phyloP scores from a whole-genome alignment of 208 protist species.

The Angomonas ambiguus region DNA sequence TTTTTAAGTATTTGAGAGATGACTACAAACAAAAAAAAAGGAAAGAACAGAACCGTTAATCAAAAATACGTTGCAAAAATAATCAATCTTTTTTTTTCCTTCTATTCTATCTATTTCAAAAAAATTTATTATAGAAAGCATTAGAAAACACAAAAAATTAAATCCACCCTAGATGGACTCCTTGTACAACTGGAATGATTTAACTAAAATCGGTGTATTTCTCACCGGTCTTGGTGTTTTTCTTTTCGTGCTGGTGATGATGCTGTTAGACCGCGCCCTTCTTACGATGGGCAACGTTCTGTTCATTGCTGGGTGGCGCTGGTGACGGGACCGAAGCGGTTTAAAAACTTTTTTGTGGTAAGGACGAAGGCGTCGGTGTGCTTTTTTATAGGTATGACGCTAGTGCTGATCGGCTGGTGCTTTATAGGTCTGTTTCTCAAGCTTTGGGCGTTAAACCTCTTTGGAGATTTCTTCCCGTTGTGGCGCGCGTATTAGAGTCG shows the following conservation, averaged over 20 bases:
- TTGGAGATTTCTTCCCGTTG: conserved; percentile 91
- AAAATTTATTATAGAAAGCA: background rate
- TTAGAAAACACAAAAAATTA: conserved; percentile 5
- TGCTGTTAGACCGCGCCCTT: conserved; percentile 80
- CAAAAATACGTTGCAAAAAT: too few species aligned
- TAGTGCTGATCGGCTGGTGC: conserved; percentile 77
- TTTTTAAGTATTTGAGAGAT: too few species aligned
- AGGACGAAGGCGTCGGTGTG: conserved; percentile 65
- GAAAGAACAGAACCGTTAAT: background rate
- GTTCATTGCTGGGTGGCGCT: conserved; percentile 79
- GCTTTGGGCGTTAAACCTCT: conserved; percentile 87
- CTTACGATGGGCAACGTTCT: conserved; percentile 90
- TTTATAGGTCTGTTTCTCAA: conserved; percentile 78
- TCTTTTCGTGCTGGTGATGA: conserved; percentile 70
- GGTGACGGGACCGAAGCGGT: conserved; percentile 75
- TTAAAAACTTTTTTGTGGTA: conserved; percentile 76
- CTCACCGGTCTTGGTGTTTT: conserved; percentile 80
- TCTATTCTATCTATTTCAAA: background rate
- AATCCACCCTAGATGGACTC: conserved; percentile 61
- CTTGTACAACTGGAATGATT: conserved; percentile 85
- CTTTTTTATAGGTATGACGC: conserved; percentile 85
- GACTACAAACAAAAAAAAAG: conserved; percentile 2
- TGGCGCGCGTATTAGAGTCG: conserved; percentile 83
- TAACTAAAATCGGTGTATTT: conserved; percentile 85
- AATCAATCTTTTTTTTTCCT: conserved; percentile 4